Percentiles rank a stretch among this genome's conserved stretches.
phyloP scores from a whole-genome alignment of 139 green algal genomes.

The Coelastrella sp. region DNA sequence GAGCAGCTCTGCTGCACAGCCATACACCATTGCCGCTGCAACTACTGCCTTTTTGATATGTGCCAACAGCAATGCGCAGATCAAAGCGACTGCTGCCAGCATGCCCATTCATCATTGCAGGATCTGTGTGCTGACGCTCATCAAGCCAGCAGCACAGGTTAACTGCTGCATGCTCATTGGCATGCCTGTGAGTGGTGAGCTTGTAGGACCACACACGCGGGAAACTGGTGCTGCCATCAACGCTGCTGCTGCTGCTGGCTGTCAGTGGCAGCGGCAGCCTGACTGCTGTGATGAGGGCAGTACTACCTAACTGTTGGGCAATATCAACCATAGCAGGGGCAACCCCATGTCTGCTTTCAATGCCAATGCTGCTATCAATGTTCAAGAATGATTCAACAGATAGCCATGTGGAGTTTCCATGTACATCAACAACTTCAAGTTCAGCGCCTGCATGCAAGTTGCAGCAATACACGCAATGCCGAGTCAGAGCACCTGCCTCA shows the following conservation, averaged over 20 bases:
- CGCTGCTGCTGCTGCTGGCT: conserved; percentile 43
- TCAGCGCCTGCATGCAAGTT: conserved; percentile 1
- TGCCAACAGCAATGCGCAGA: background rate
- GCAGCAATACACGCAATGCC: background rate
- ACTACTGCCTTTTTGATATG: background rate
- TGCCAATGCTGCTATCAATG: conserved; percentile 16
- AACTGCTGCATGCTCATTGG: conserved; percentile 30
- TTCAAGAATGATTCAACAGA: background rate
- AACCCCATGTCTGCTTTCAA: background rate
- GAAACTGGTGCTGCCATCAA: background rate
- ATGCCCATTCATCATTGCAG: background rate
- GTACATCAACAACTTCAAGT: background rate
- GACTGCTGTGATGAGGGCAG: conserved; percentile 21
- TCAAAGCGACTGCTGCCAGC: background rate
- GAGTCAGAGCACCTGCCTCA: too few relatives aligned
- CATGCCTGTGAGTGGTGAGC: background rate
- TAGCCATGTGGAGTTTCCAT: background rate
- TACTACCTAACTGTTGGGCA: background rate
- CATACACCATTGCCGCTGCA: background rate
- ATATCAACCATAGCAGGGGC: background rate
- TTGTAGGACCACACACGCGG: background rate
- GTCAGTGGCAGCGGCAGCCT: background rate
- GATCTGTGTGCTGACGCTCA: background rate
- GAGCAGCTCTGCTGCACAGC: conserved; percentile 3
- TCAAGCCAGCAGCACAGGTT: conserved; percentile 14